Conservation (phyloP, 2,329 filamentous ascomycete species). For the Beauveria brongniartii region DNA sequence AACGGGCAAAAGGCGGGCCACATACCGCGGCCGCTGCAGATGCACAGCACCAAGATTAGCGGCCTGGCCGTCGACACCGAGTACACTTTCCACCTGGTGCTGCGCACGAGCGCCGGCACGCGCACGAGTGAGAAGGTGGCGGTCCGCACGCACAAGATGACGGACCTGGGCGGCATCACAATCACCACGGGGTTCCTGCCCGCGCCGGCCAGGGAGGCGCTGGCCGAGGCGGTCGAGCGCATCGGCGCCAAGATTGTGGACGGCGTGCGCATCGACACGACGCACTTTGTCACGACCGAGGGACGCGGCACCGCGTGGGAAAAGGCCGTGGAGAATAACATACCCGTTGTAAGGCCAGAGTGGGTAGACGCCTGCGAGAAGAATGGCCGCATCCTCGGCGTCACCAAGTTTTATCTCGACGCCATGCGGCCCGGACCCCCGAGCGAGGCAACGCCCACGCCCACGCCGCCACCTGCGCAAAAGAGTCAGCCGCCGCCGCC, state of each 20-base stretch:
- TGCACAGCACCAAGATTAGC: constrained; percentile 93
- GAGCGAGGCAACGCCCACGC: constrained; percentile 24
- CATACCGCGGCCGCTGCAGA: constrained; percentile 79
- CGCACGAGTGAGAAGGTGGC: constrained; percentile 74
- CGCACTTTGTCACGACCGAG: constrained; percentile 95
- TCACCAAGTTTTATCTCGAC: constrained; percentile 92
- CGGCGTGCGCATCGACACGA: constrained; percentile 89
- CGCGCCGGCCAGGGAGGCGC: constrained; percentile 59
- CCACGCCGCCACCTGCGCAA: constrained; percentile 22
- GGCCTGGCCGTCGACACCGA: constrained; percentile 94
- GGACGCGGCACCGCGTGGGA: constrained; percentile 87
- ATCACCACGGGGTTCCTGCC: constrained; percentile 80
- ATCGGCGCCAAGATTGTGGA: constrained; percentile 92
- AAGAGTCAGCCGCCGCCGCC: constrained; percentile 25
- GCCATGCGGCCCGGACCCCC: constrained; percentile 48
- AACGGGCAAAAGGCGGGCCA: constrained; percentile 96
- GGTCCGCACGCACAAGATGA: constrained; percentile 97
- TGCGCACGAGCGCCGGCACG: constrained; percentile 85
- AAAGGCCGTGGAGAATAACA: constrained; percentile 95
- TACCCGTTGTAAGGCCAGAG: constrained; percentile 91
- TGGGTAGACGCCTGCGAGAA: constrained; percentile 97
- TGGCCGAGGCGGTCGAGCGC: constrained; percentile 68
- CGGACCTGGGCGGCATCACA: constrained; percentile 88
- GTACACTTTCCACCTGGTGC: constrained; percentile 87
- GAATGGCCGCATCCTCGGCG: constrained; percentile 85